A percentile compares a stretch with the other conserved stretches of the same genome.
phyloP scores from a whole-genome alignment of 2,329 filamentous ascomycete genomes.

The Phoma sp. region DNA sequence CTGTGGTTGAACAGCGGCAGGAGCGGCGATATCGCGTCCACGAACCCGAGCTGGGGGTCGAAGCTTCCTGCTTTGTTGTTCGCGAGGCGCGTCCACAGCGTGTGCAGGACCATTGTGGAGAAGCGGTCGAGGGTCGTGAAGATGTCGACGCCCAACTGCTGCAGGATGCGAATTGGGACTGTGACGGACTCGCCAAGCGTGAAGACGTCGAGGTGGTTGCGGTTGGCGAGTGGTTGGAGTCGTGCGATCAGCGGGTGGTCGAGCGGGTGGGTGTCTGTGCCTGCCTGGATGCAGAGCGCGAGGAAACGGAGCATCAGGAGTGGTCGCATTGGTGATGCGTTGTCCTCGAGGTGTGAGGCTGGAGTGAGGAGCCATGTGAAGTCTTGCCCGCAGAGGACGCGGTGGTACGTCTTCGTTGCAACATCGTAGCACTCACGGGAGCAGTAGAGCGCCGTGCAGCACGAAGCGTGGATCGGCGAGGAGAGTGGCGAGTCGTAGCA shows the following conservation, averaged over 20 bases:
- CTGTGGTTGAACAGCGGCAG: conserved; percentile 45
- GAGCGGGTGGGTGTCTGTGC: conserved; percentile 19
- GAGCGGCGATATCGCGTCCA: conserved; percentile 36
- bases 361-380: conserved; percentile 31
- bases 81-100: conserved; percentile 39
- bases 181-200: conserved; percentile 37
- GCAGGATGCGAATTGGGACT: conserved; percentile 35
- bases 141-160: conserved; percentile 34
- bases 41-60: conserved; percentile 29
- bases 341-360: conserved; percentile 20
- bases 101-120: conserved; percentile 41
- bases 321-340: conserved; percentile 29
- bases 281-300: conserved; percentile 31
- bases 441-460: conserved; percentile 31
- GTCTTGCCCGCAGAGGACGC: conserved; percentile 36
- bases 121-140: conserved; percentile 20
- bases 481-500: conserved; percentile 30
- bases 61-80: conserved; percentile 43
- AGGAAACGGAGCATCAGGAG: conserved; percentile 39
- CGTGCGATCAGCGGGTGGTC: conserved; percentile 35
- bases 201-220: conserved; percentile 37
- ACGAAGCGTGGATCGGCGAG: conserved; percentile 24
- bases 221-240: conserved; percentile 36
- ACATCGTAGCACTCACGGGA: conserved; percentile 29
- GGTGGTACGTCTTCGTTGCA: conserved; percentile 35